Evolutionary conservation across 768 basidiomycete genomes (phyloP).

Genomic region (Lactifluus piperatus): DNA sequence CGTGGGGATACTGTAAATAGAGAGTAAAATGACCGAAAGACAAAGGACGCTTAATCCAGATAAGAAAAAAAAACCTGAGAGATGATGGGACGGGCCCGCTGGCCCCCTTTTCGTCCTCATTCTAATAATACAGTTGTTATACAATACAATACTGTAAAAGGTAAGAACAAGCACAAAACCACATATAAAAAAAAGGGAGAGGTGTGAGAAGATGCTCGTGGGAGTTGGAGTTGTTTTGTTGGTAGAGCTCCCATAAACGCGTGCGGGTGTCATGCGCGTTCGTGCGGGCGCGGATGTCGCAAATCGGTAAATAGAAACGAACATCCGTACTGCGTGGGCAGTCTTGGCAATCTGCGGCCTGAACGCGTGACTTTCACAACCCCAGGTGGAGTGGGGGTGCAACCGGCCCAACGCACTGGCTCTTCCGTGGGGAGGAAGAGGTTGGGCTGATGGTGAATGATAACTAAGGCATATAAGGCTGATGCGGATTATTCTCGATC

Average conservation of each 20-base stretch:
- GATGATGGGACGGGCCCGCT: too few relatives aligned
- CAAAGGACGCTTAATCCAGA: not conserved
- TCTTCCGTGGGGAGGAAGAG: not conserved
- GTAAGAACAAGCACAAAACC: too few relatives aligned
- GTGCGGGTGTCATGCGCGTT: not conserved
- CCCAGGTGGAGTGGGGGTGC: too few relatives aligned
- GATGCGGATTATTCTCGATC: not conserved
- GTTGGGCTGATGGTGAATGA: not conserved
- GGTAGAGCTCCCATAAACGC: too few relatives aligned
- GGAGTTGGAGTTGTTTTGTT: too few relatives aligned
- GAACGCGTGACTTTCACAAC: too few relatives aligned
- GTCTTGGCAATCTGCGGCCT: too few relatives aligned
- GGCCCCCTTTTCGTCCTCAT: not conserved
- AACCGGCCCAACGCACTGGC: not conserved
- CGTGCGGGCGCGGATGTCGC: not conserved
- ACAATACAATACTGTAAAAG: not conserved
- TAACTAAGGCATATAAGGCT: not conserved
- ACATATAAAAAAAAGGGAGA: too few relatives aligned
- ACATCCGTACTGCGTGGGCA: not conserved
- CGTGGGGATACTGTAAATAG: not conserved
- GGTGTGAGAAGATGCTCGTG: too few relatives aligned
- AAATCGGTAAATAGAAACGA: not conserved
- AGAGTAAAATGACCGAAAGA: not conserved
- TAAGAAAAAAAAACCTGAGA: too few relatives aligned
- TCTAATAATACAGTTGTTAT: not conserved